A percentile compares a stretch with the other conserved stretches of the same genome.
Conservation (phyloP, 768 basidiomycete genomes). For the Boletus vermiculosoides region DNA sequence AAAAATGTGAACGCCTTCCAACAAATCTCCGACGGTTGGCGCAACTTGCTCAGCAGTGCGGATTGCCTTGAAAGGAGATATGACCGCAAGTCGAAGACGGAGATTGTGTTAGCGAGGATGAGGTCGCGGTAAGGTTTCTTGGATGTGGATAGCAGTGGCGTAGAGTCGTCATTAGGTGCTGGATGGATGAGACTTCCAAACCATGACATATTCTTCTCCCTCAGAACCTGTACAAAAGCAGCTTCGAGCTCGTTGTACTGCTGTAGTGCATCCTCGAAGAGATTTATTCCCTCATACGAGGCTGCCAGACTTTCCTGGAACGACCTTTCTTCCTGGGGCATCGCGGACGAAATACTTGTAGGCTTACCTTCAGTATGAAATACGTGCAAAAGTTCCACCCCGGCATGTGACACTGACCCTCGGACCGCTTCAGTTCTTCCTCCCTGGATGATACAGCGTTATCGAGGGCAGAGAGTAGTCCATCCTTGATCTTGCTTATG, state of each 20-base stretch:
- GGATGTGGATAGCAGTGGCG: constrained; percentile 70
- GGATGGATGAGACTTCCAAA: constrained; percentile 83
- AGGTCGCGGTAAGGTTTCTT: constrained; percentile 89
- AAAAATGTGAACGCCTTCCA: constrained; percentile 74
- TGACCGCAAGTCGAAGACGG: constrained; percentile 89
- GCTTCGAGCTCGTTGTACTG: constrained; percentile 92
- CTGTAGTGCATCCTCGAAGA: constrained; percentile 84
- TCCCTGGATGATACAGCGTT: constrained; percentile 72
- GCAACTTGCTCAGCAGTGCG: constrained; percentile 65
- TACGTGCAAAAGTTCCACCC: constrained; percentile 99
- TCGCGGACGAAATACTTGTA: not conserved
- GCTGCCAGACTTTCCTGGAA: constrained; percentile 87
- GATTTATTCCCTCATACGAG: constrained; percentile 87
- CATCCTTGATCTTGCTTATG: constrained; percentile 86
- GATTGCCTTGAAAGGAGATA: constrained; percentile 91
- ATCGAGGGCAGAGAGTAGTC: constrained; percentile 82
- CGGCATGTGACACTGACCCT: constrained; percentile 86
- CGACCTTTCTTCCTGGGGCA: constrained; percentile 1
- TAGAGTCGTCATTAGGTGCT: constrained; percentile 68
- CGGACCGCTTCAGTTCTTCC: constrained; percentile 88
- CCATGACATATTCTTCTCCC: constrained; percentile 87
- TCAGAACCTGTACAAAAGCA: constrained; percentile 69
- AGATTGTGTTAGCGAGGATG: constrained; percentile 86
- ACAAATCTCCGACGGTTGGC: constrained; percentile 67
- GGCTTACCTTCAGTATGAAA: constrained; percentile 87